Conservation (phyloP, 192 early-diverging fungal genomes). For the Diversispora epigaea region DNA sequence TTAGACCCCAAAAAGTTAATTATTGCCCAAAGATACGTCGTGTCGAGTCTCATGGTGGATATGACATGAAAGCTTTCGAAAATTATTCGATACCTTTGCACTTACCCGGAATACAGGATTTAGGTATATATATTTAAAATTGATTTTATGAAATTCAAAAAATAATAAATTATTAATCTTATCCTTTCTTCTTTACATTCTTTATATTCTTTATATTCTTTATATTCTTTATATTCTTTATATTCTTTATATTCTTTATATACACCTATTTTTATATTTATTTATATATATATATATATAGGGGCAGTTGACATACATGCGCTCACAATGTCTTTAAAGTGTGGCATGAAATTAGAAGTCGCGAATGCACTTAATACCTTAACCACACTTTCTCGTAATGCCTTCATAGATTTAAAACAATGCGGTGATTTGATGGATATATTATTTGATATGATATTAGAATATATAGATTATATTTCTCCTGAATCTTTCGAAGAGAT, state of each 20-base stretch:
- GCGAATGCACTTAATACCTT: conserved; percentile 74
- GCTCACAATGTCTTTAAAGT: conserved; percentile 76
- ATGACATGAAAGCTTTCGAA: conserved; percentile 64
- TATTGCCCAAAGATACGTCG: conserved; percentile 64
- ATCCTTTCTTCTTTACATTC: conserved; percentile 18
- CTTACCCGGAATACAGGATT: conserved; percentile 49
- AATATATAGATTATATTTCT: conserved; percentile 14
- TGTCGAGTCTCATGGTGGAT: conserved; percentile 75
- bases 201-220: conserved; percentile 21
- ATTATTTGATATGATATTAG: conserved; percentile 60
- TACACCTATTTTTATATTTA: background rate
- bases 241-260: conserved; percentile 28
- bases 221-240: background rate
- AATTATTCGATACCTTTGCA: conserved; percentile 52
- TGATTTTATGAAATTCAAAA: background rate
- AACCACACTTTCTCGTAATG: conserved; percentile 56
- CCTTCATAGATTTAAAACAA: conserved; percentile 50
- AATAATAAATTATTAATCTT: background rate
- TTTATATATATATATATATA: conserved; percentile 21
- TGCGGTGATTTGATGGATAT: conserved; percentile 71
- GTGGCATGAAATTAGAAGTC: conserved; percentile 70
- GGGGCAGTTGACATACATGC: conserved; percentile 74
- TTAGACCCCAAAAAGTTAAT: conserved; percentile 31
- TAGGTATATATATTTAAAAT: conserved; percentile 41
- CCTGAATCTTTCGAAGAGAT: conserved; percentile 1